phyloP scores from a whole-genome alignment of 2,329 filamentous ascomycete species.

The Aspergillus niger region DNA sequence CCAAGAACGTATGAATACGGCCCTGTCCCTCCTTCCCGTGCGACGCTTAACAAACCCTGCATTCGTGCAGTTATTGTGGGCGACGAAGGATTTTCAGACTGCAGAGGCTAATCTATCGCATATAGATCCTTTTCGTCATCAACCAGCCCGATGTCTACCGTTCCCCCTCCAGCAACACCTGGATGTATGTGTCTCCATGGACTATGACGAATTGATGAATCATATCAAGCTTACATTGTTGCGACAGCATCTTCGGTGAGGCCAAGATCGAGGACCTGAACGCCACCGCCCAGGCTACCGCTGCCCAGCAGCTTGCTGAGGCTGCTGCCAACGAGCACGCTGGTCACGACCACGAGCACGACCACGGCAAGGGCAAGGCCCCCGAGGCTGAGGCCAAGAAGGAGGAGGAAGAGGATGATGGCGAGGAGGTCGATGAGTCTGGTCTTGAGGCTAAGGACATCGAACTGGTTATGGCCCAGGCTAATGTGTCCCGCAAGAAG shows the following conservation, averaged over 20 bases:
- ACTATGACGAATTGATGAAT: not conserved
- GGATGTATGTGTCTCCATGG: slow-evolving; percentile 72
- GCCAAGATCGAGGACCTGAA: slow-evolving; percentile 99
- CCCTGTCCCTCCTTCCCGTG: slow-evolving; percentile 19
- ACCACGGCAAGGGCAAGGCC: slow-evolving; percentile 66
- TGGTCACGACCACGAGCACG: slow-evolving; percentile 59
- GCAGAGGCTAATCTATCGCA: slow-evolving; percentile 22
- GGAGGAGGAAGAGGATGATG: slow-evolving; percentile 86
- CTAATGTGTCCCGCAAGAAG: slow-evolving; percentile 95
- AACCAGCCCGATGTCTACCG: slow-evolving; percentile 99
- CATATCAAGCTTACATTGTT: slow-evolving; percentile 27
- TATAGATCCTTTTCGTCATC: slow-evolving; percentile 97
- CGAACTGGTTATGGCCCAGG: slow-evolving; percentile 98
- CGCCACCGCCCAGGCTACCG: slow-evolving; percentile 93
- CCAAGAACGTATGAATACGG: slow-evolving; percentile 82
- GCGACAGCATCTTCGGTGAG: slow-evolving; percentile 90
- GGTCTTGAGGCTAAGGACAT: slow-evolving; percentile 99
- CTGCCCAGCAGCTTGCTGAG: slow-evolving; percentile 90
- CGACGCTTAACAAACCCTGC: slow-evolving; percentile 9
- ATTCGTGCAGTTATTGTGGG: not conserved
- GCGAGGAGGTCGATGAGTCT: slow-evolving; percentile 90
- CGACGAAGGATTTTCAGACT: not conserved
- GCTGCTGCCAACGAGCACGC: slow-evolving; percentile 59
- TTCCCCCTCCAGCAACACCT: slow-evolving; percentile 98
- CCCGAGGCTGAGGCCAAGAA: slow-evolving; percentile 62